Base-by-base conservation (phyloP, 805 yeast species). In the Metschnikowia gelsemii region DNA sequence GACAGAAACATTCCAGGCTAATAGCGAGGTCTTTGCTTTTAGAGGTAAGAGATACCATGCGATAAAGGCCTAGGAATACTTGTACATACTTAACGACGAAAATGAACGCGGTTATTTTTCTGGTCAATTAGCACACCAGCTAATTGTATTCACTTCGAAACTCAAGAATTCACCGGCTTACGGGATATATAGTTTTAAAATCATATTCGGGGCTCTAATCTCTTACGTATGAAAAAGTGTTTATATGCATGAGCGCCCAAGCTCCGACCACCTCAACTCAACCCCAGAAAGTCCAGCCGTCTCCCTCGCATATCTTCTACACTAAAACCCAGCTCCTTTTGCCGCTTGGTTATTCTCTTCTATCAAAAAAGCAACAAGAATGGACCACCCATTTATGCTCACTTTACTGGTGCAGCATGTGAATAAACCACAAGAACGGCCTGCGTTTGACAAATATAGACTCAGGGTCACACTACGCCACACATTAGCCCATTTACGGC, bases 21-120 rank as follows among this genome's bases (percentile, higher is more conserved):
- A 93, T 70, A 89, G 87, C 72, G 80, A 82, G 59, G 66, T 93
- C 42, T 90, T 88, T 64, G 99, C 91, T 8, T 78, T 90, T 64
- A 82, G 99, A 69, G 98, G 99, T 52, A 93, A 91, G 75, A 79
- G 99, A 61, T 93, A 93, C 68, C 97, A 90, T 57, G 96, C 96
- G 30, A 74, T 86, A 51, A 40, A 40, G 39, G 25, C 39, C 26
- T 40, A 40, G 24, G 18, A 12, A 29, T 9, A 39, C 42, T 32
- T 40, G 43, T 40, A 40, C 35, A 40, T 40, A 40, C 12, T 23
- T 26, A 38, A 38, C 27, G 42, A 33, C 33, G 33, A 33, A 26
- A 32, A 32, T 22, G 42, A 30, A 25, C 7, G 31, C 6, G 21
- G 6, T 20, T 36, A 18, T 35, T 36, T 36, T 36, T 18, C 22